Evolutionary conservation across 176 grass and related monocot genomes (phyloP).

Genomic region (Eleusine indica): DNA sequence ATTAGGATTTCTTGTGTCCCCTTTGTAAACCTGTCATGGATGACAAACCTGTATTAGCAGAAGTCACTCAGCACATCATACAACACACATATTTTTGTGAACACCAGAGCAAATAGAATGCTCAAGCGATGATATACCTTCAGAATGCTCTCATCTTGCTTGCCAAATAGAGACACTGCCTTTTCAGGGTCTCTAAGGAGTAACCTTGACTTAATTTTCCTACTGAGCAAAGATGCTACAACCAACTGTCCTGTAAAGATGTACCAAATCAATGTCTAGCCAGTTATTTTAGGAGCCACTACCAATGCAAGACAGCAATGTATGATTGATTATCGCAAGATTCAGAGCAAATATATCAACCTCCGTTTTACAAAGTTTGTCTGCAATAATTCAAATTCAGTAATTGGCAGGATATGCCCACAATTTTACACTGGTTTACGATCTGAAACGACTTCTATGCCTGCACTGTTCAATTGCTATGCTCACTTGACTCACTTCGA

Average conservation of each 20-base stretch:
- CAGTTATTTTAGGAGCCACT: neutral
- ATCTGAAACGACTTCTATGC: neutral
- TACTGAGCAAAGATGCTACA: slow-evolving; percentile 82
- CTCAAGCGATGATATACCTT: slow-evolving; percentile 49
- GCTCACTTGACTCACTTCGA: neutral
- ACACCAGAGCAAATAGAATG: neutral
- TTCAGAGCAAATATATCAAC: neutral
- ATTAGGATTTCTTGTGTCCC: slow-evolving; percentile 69
- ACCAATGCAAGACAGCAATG: neutral
- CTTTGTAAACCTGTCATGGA: slow-evolving; percentile 65
- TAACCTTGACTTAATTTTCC: slow-evolving; percentile 81
- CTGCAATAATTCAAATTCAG: neutral
- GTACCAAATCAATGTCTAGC: slow-evolving; percentile 2
- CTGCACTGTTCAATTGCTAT: neutral
- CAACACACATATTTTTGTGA: neutral
- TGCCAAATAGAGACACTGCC: slow-evolving; percentile 72
- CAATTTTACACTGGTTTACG: neutral
- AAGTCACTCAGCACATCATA: neutral
- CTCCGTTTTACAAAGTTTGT: too few relatives aligned
- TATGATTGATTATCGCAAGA: neutral
- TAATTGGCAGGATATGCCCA: neutral
- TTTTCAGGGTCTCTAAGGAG: slow-evolving; percentile 82
- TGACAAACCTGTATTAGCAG: slow-evolving; percentile 12
- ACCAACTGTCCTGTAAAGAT: slow-evolving; percentile 84
- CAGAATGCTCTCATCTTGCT: slow-evolving; percentile 66